Conservation (phyloP, 1,284 basidiomycete species). For the Garcileccinum viscosum region DNA sequence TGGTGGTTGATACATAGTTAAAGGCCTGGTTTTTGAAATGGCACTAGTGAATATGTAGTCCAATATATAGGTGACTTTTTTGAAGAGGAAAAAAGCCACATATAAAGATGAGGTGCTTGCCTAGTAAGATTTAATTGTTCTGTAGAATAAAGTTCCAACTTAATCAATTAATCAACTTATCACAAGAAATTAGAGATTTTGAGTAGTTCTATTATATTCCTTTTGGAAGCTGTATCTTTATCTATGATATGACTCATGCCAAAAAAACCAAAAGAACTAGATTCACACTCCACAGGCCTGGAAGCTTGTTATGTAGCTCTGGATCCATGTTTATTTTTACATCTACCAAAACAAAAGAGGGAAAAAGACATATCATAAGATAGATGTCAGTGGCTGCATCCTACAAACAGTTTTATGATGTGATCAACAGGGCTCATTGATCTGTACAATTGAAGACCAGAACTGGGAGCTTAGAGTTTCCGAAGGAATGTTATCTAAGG, state of each 20-base stretch:
- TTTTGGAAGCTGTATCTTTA: background rate
- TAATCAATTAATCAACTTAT: background rate
- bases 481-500: no score
- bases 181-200: background rate
- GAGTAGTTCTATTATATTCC: background rate
- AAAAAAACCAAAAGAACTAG: slow-evolving; percentile 2
- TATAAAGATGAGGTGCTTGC: background rate
- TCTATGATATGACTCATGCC: background rate
- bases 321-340: slow-evolving; percentile 5
- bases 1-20: slow-evolving; percentile 1
- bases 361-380: background rate
- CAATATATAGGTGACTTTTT: background rate
- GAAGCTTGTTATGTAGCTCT: background rate
- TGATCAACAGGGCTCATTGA: no score
- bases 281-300: background rate
- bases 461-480: no score
- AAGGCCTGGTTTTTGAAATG: background rate
- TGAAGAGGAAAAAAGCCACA: background rate
- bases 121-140: background rate
- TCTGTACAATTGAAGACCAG: no score
- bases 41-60: background rate
- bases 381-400: background rate
- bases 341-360: slow-evolving; percentile 1
- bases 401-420: slow-evolving; percentile 1
- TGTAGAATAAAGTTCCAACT: background rate